Evolutionary conservation across 148 eudicot species (phyloP).

Genomic region (Linanthus parryae): DNA sequence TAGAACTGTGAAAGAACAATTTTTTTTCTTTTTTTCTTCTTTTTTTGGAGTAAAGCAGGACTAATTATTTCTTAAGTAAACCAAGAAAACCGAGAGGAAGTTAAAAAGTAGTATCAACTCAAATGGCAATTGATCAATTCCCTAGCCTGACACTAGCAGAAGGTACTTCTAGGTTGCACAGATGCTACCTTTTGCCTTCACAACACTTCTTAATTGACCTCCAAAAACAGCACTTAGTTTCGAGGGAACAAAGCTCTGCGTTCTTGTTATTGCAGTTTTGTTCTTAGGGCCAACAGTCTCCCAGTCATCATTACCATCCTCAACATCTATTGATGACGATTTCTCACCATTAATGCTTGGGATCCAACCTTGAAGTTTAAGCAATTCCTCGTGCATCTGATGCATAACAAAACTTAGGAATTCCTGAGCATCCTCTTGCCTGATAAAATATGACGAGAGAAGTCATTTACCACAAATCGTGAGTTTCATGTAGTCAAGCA

Average conservation of each 20-base stretch:
- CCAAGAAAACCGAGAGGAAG: too few species aligned
- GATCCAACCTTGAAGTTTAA: conserved; percentile 65
- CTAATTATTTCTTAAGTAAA: too few species aligned
- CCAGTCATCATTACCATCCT: conserved; percentile 91
- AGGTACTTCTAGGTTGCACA: too few species aligned
- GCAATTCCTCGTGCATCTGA: conserved; percentile 94
- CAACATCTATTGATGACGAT: conserved; percentile 56
- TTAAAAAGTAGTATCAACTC: too few species aligned
- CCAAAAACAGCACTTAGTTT: conserved; percentile 46
- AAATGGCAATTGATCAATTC: too few species aligned
- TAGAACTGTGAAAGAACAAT: too few species aligned
- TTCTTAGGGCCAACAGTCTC: conserved; percentile 55
- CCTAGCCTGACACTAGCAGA: too few species aligned
- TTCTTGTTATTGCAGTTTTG: conserved; percentile 49
- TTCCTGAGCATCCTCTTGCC: conserved; percentile 99
- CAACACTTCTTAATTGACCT: conserved; percentile 49
- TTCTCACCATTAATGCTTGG: conserved; percentile 40
- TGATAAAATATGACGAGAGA: too few species aligned
- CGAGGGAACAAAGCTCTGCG: conserved; percentile 44
- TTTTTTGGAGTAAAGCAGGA: too few species aligned
- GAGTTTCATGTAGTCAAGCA: too few species aligned
- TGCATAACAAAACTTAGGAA: conserved; percentile 91
- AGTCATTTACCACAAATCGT: too few species aligned
- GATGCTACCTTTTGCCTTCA: conserved; percentile 51
- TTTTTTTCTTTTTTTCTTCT: too few species aligned